Base-by-base conservation (phyloP, 306 rosid species). In the Alnus rubra region DNA sequence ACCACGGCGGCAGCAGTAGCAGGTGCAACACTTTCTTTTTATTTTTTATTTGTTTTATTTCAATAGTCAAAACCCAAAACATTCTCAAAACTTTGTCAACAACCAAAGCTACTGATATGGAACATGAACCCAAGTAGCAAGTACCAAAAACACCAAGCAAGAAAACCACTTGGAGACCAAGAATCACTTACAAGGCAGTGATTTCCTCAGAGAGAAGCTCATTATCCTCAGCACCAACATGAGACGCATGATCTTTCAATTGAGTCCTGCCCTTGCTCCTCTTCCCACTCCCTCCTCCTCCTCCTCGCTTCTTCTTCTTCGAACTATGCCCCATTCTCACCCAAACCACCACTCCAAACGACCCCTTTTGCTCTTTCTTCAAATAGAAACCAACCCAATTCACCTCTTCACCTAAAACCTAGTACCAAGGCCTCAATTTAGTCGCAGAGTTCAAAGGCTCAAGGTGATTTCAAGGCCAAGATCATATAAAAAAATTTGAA, bases 201-300 rank as follows among this genome's bases (percentile, higher is more conserved):
- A 94, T 88, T 83, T 94, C 98, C 75, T 94, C 97, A 39, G 97
- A 80, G 30, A 85, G 82, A n/a, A 94, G 94, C 7, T 94, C 93
- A 73, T 76, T 77, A 51, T 91, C 93, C 49, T 84, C 89, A 50
- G 13, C 33, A 30, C 67, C 75, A 37, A 23, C 83, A 60, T 70
- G 83, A 75, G 91, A 87, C 14, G 72, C 77, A 37, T 87, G 84
- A 59, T 94, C 98, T 64, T 90, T 94, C 82, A 76, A 80, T 58
- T 88, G 88, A 37, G 92, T 70, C 86, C 94, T 89, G 67, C 93
- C 88, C 79, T 90, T 94, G 80, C 70, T 86, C 79, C 87, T 88
- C 76, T 88, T 86, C 75, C 88, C 89, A 59, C 89, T 76, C 8
- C 90, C 91, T 42, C 39, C 5, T 5, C 92, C 92, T 10, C 91